Evolutionary conservation across 129 eudicot species (phyloP), one percentile per base, ranked within the genome.

Genomic region (Lonicera japonica): DNA sequence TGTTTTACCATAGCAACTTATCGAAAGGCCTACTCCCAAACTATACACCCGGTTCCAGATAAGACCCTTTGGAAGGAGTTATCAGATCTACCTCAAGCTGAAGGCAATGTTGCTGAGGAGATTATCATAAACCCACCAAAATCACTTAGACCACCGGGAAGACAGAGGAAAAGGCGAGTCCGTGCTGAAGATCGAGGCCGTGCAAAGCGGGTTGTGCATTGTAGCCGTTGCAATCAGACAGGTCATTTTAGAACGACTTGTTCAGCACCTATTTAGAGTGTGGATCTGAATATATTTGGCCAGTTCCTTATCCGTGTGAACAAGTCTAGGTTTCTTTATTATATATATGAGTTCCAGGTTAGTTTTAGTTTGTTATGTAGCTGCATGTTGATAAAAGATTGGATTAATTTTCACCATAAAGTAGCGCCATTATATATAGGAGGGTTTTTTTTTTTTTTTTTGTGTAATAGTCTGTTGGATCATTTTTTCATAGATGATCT

Each of bases 241-340:
- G 96, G 96, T 10, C 96, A 88, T 63, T 88, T 88, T 56, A 72
- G 96, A 64, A 88, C 94, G n/a, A 88, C 96, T 14, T 88, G 96
- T 70, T 79, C 92, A 12, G 83, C 96, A 21, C 96, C 96, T 19
- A 81, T 88, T 18, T 88, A 65, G 67, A 51, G 22, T 7, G 39
- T 11, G 13, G 4, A 12, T 34, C 50, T 15, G 5, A 5, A 21
- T 16, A 22, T 9, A 2, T n/a, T 43, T 64, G n/a, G 63, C 54
- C 8, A 25, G n/a, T 63, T 36, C 29, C 34, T 39, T 52, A 24
- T 21, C 14, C 16, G 24, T 40, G 68, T 61, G 29, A 61, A 25
- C 48, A 20, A 20, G 15, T 47, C 14, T 58, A 69, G 66, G 46
- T 47, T 25, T 59, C 1, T 25, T 25, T 56, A 29, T 11, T 23